phyloP scores from a whole-genome alignment of 1,139 yeast genomes.

The Sugiyamaella xylanicola region DNA sequence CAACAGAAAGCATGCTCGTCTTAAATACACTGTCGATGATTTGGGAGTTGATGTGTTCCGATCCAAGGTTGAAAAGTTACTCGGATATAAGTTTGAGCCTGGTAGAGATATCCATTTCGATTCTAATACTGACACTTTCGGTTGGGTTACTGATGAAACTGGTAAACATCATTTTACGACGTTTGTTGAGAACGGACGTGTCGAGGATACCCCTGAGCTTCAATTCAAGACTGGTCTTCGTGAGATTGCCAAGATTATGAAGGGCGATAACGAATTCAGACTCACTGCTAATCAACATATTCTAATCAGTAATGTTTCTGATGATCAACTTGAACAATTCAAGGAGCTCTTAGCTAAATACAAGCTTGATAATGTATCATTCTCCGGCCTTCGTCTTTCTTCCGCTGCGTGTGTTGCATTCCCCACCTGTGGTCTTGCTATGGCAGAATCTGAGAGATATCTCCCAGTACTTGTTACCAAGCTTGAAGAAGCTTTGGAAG shows the following conservation, averaged over 20 bases:
- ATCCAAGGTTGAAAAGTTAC: conserved; percentile 75
- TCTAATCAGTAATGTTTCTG: conserved; percentile 70
- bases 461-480: conserved; percentile 80
- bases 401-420: conserved; percentile 98
- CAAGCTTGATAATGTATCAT: conserved; percentile 81
- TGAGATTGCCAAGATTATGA: conserved; percentile 72
- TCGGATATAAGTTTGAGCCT: conserved; percentile 74
- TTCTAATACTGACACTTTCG: conserved; percentile 88
- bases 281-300: conserved; percentile 96
- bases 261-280: conserved; percentile 75
- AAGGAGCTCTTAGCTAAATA: conserved; percentile 68
- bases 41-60: conserved; percentile 83
- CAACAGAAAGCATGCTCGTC: conserved; percentile 96
- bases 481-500: conserved; percentile 83
- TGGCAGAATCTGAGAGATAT: conserved; percentile 98
- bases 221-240: conserved; percentile 89
- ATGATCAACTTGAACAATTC: conserved; percentile 63
- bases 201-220: conserved; percentile 86
- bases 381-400: conserved; percentile 81
- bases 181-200: conserved; percentile 95
- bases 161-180: conserved; percentile 90
- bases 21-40: conserved; percentile 94
- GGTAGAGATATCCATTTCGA: conserved; percentile 75
- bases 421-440: conserved; percentile 98
- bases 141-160: conserved; percentile 90